Conservation (phyloP, 305 asterid genomes). For the Ajuga reptans region DNA sequence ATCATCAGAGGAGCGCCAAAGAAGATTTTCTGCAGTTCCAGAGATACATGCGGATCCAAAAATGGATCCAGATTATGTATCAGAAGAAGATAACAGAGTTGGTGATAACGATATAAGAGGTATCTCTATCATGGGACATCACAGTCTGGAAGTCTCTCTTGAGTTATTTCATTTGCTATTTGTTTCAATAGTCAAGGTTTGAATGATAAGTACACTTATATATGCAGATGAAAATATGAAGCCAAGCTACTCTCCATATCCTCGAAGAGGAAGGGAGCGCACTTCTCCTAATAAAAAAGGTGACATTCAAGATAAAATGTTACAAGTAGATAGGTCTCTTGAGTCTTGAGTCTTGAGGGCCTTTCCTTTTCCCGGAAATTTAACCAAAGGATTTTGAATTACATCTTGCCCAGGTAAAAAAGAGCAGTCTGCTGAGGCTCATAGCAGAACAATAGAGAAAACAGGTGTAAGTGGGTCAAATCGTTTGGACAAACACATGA, state of each 20-base stretch:
- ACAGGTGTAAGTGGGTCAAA: slow-evolving; percentile 32
- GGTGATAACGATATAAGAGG: slow-evolving; percentile 37
- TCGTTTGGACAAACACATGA: slow-evolving; percentile 28
- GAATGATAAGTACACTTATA: slow-evolving; percentile 10
- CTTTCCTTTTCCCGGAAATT: slow-evolving; percentile 9
- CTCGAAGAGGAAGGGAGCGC: slow-evolving; percentile 25
- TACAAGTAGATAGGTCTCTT: background rate
- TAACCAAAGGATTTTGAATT: slow-evolving; percentile 17
- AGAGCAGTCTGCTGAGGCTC: slow-evolving; percentile 29
- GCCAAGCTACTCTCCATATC: slow-evolving; percentile 23
- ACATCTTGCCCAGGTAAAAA: slow-evolving; percentile 46
- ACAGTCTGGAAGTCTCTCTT: background rate
- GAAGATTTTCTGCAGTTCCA: slow-evolving; percentile 58
- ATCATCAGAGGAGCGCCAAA: slow-evolving; percentile 69
- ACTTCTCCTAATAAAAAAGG: slow-evolving; percentile 33
- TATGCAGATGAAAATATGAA: slow-evolving; percentile 31
- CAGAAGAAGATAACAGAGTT: slow-evolving; percentile 52
- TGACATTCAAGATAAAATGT: slow-evolving; percentile 15
- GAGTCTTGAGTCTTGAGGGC: too few relatives aligned
- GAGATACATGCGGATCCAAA: slow-evolving; percentile 74
- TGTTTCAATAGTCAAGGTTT: background rate
- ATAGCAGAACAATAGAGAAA: slow-evolving; percentile 29
- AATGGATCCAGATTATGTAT: slow-evolving; percentile 66
- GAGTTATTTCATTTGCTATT: slow-evolving; percentile 11
- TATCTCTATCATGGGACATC: slow-evolving; percentile 17